phyloP scores from a whole-genome alignment of 176 grass and related monocot genomes.

The Rhynchospora tenuis region DNA sequence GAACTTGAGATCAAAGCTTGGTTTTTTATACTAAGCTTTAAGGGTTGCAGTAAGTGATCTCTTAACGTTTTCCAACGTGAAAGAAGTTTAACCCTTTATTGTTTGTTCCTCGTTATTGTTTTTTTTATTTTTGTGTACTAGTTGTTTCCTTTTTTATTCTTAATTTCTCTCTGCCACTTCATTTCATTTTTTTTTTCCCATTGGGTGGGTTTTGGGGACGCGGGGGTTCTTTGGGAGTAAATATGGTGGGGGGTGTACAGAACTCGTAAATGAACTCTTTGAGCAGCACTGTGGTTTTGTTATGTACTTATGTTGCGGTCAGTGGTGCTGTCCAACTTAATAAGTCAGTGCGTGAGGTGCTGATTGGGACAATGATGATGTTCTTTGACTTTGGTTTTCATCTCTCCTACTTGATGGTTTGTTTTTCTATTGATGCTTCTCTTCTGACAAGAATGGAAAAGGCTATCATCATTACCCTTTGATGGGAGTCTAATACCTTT shows the following conservation, averaged over 20 bases:
- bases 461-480: constrained; percentile 33
- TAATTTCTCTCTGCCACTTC: not conserved
- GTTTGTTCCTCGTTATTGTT: not conserved
- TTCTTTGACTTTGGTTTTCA: constrained; percentile 12
- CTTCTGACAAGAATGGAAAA: constrained; percentile 20
- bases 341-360: constrained; percentile 16
- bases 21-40: not conserved
- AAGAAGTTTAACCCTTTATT: not conserved
- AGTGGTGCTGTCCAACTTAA: not conserved
- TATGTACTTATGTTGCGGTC: not conserved
- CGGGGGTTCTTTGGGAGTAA: not conserved
- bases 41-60: not conserved
- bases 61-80: not conserved
- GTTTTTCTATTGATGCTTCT: not conserved
- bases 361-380: constrained; percentile 42
- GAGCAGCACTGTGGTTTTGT: not conserved
- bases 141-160: not conserved
- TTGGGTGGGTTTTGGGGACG: no score
- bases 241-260: not conserved
- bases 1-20: not conserved
- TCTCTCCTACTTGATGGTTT: constrained; percentile 6
- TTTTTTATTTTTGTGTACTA: not conserved
- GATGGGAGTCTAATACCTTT: not conserved
- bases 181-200: not conserved
- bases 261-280: not conserved